Conservation (phyloP, 768 basidiomycete genomes). For the Collybiopsis luxurians region DNA sequence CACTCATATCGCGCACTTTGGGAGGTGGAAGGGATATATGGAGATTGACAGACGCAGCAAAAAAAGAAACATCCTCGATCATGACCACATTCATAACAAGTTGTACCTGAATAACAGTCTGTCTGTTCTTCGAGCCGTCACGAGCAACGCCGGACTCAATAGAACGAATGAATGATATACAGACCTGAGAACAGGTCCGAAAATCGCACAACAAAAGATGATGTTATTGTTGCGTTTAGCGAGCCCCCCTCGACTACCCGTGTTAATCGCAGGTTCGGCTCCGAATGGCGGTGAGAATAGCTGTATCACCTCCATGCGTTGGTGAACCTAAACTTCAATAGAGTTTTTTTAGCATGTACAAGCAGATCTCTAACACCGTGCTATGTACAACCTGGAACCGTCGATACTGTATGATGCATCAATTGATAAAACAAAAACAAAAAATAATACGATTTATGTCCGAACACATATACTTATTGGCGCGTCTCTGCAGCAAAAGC, state of each 20-base stretch:
- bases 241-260: slow-evolving; percentile 12
- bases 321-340: slow-evolving; percentile 22
- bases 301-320: slow-evolving; percentile 19
- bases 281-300: slow-evolving; percentile 20
- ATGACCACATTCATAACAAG: slow-evolving; percentile 30
- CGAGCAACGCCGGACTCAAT: slow-evolving; percentile 31
- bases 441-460: neutral
- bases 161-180: no score
- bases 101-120: slow-evolving; percentile 23
- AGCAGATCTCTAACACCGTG: neutral
- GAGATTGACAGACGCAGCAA: no score
- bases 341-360: slow-evolving; percentile 7
- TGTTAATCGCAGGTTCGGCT: slow-evolving; percentile 30
- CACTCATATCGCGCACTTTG: no score
- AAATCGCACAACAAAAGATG: slow-evolving; percentile 29
- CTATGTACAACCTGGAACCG: neutral
- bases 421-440: neutral
- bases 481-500: slow-evolving; percentile 32
- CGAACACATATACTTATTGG: no score
- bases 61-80: slow-evolving; percentile 27
- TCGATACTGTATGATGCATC: neutral
- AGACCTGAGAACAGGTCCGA: slow-evolving; percentile 33
- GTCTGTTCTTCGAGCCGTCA: slow-evolving; percentile 16
- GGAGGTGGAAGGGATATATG: no score
- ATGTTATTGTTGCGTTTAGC: neutral